Percentiles rank a stretch among this genome's conserved stretches.
Evolutionary conservation across 495 filamentous ascomycete genomes (phyloP).

Genomic region (Neurospora sp.): DNA sequence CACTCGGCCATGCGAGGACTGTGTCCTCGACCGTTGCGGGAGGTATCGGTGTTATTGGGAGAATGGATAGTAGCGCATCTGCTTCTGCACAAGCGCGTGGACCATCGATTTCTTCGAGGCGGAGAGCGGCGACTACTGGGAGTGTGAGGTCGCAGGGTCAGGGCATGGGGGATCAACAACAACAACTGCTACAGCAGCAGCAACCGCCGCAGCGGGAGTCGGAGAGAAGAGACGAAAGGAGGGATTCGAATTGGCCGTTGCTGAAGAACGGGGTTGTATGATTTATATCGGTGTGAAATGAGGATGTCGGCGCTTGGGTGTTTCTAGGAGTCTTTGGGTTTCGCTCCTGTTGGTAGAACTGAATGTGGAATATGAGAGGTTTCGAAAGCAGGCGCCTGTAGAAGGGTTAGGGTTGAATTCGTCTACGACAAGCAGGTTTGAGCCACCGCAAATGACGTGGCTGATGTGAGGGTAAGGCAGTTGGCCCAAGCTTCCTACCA

Average conservation of each 20-base stretch:
- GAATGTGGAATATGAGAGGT: too few relatives aligned
- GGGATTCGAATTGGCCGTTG: constrained; percentile 8
- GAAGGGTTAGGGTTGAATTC: neutral
- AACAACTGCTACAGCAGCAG: neutral
- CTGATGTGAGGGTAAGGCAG: neutral
- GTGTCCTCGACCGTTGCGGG: neutral
- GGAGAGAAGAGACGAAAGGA: neutral
- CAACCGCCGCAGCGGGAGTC: neutral
- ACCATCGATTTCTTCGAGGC: neutral
- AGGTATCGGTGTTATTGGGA: neutral
- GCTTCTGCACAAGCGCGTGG: neutral
- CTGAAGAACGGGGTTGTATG: neutral
- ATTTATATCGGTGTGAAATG: neutral
- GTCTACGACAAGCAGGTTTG: neutral
- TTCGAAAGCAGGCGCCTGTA: neutral
- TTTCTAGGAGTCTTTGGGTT: too few relatives aligned
- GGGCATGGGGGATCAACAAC: neutral
- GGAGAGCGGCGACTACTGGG: neutral
- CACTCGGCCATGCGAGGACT: neutral
- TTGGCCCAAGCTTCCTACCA: neutral
- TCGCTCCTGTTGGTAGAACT: too few relatives aligned
- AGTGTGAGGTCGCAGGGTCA: neutral
- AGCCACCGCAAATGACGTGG: neutral
- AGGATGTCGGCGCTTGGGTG: neutral
- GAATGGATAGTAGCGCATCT: neutral